These are phyloP conservation scores for Pseudotsuga menziesii DNA, from an alignment of 75 land plant species.

Conservation along the genomic window DNA sequence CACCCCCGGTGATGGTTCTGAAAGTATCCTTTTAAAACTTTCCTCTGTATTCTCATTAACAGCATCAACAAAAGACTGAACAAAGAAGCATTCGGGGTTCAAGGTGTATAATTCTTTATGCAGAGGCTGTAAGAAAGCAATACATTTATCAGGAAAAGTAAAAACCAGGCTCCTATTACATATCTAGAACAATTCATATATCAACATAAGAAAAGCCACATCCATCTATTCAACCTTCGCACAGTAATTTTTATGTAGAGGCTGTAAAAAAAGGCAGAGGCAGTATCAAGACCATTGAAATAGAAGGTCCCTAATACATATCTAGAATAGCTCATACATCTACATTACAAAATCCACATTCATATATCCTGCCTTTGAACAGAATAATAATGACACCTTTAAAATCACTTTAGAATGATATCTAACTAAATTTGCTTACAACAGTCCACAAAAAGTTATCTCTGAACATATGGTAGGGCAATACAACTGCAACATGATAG, in stretches of 20 bases:
- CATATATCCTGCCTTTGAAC: background rate
- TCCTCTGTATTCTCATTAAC: constrained; percentile 40
- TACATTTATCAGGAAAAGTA: background rate
- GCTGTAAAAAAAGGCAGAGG: constrained; percentile 20
- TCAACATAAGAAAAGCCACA: background rate
- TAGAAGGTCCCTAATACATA: background rate
- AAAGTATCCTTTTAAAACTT: constrained; percentile 33
- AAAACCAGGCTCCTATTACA: background rate
- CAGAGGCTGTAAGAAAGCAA: constrained; percentile 31
- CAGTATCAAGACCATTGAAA: background rate
- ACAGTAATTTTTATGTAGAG: constrained; percentile 33
- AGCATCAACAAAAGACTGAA: constrained; percentile 34
- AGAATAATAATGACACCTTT: background rate
- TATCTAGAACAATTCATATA: background rate
- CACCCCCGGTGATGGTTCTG: constrained; percentile 51
- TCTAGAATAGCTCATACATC: background rate
- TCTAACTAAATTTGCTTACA: background rate
- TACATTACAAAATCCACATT: background rate
- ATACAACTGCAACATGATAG: background rate
- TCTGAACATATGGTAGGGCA: background rate
- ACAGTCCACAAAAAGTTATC: background rate
- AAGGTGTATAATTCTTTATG: constrained; percentile 43
- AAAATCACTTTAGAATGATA: background rate
- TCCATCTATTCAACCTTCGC: background rate
- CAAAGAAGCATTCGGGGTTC: constrained; percentile 39